Base-by-base conservation (phyloP, 192 early-diverging fungal species). In the Anaeromyces robustus region DNA sequence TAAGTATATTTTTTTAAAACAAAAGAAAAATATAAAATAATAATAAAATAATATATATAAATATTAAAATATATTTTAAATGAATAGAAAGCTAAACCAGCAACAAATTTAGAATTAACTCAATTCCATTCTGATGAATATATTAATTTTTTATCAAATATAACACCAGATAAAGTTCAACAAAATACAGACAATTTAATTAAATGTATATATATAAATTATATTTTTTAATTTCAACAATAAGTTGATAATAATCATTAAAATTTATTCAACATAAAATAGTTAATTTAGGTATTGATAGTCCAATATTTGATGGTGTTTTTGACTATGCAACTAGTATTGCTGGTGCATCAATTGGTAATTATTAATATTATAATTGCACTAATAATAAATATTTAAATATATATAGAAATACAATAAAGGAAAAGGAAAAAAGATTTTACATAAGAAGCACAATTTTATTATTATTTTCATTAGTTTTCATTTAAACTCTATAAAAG, bases 221-320 rank as follows among this genome's bases (percentile, higher is more conserved):
- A 85, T 94, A 95, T 80, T 90, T 96, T 4, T 92, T 92, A 34
- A n/a, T n/a, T n/a, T n/a, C n/a, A n/a, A n/a, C n/a, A n/a, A n/a
- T n/a, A n/a, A n/a, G n/a, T n/a, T n/a, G n/a, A n/a, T n/a, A n/a
- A n/a, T n/a, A n/a, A n/a, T n/a, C n/a, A 86, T 89, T 22, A 92
- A 96, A 39, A 96, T 97, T 86, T 97, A 96, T 86, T 96, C 96
- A 30, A 92, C 94, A 6, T 99, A 97, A 85, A 96, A 97, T 78
- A 96, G 97, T 0, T 81, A 98, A 68, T 68, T 68, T 68, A n/a
- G 52, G 52, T 9, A 68, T 68, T 68, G 52, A 68, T 68, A 68
- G 52, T 68, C 52, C 52, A 22, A n/a, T 68, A 68, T 68, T 68
- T n/a, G 52, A 68, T 68, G 52, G 52, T n/a, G 52, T 68, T 68